Evolutionary conservation across 306 rosid genomes (phyloP).

Genomic region (Arachis hypogaea): DNA sequence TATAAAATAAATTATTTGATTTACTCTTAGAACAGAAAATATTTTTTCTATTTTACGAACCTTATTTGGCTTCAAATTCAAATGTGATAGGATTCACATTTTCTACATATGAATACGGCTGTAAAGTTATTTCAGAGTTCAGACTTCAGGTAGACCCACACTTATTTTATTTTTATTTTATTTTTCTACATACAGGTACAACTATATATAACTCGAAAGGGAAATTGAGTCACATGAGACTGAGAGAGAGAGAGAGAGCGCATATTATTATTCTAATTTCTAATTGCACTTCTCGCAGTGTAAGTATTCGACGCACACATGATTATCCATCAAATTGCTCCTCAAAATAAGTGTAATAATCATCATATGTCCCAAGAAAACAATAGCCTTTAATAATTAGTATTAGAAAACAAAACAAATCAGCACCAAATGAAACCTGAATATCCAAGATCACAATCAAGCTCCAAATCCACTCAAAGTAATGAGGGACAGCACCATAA

Average conservation of each 20-base stretch:
- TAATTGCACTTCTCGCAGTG: not conserved
- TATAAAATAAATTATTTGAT: too few relatives aligned
- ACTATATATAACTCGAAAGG: not conserved
- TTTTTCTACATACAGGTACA: too few relatives aligned
- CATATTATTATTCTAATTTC: too few relatives aligned
- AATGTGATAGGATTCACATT: too few relatives aligned
- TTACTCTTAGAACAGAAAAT: too few relatives aligned
- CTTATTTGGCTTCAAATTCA: too few relatives aligned
- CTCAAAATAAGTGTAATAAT: not conserved
- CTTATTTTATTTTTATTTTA: not conserved
- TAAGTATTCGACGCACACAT: not conserved
- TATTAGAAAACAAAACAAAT: conserved; percentile 1
- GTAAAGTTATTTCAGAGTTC: not conserved
- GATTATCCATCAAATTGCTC: not conserved
- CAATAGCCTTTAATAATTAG: not conserved
- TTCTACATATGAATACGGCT: not conserved
- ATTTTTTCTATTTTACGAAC: too few relatives aligned
- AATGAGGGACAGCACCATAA: not conserved
- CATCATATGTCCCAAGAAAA: not conserved
- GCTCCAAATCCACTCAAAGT: not conserved
- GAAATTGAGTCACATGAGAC: not conserved
- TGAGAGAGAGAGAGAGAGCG: not conserved
- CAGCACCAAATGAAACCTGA: not conserved
- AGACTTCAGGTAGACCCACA: too few relatives aligned
- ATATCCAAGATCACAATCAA: not conserved